A percentile compares a stretch with the other conserved stretches of the same genome.
Evolutionary conservation across 2,329 filamentous ascomycete genomes (phyloP).

Genomic region (Fusarium goolgardi): DNA sequence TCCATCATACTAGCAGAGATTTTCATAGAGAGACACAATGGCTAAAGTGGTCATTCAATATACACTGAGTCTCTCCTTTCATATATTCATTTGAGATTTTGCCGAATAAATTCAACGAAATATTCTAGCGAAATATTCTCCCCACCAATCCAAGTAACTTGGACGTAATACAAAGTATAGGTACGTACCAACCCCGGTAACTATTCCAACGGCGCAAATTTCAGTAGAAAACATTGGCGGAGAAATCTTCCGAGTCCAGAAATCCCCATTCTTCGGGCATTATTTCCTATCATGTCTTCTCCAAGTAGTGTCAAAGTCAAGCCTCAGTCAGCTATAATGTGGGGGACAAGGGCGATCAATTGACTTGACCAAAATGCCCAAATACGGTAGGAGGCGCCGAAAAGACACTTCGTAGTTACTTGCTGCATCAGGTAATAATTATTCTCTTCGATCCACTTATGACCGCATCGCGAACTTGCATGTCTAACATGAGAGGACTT

Average conservation of each 20-base stretch:
- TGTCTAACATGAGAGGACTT: neutral
- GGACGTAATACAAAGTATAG: neutral
- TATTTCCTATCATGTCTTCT: constrained; percentile 14
- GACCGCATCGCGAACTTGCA: neutral
- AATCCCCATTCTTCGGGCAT: constrained; percentile 1
- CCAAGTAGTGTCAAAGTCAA: neutral
- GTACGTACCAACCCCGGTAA: neutral
- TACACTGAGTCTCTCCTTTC: neutral
- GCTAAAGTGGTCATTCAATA: neutral
- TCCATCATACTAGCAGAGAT: neutral
- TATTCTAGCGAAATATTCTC: neutral
- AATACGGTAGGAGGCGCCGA: constrained; percentile 34
- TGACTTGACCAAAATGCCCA: neutral
- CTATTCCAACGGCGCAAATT: neutral
- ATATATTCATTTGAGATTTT: neutral
- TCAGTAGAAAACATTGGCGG: neutral
- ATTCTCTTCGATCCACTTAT: constrained; percentile 4
- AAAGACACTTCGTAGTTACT: constrained; percentile 8
- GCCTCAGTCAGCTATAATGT: constrained; percentile 15
- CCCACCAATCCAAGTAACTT: constrained; percentile 1
- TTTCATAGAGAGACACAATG: neutral
- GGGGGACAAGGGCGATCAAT: constrained; percentile 9
- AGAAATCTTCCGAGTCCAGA: constrained; percentile 9
- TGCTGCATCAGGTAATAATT: constrained; percentile 15
- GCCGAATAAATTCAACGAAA: constrained; percentile 4